Base-by-base conservation (phyloP, 2,329 filamentous ascomycete genomes). In the Aphanocladium album region DNA sequence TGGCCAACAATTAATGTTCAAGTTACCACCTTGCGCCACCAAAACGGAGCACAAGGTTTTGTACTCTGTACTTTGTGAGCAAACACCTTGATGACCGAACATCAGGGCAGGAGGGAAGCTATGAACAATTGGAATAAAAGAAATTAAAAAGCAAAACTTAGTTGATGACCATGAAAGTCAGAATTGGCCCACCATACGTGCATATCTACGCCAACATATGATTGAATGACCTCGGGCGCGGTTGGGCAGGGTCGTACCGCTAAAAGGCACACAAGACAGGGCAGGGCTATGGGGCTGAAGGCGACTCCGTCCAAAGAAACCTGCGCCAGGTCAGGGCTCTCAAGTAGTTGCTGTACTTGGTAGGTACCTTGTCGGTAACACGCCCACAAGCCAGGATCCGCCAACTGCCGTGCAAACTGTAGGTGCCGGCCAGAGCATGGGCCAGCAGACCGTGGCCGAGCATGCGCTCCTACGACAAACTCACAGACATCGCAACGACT, bases 101-200 rank as follows among this genome's bases (percentile, higher is more conserved):
- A 39, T 39, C 5, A 39, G 16, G 35, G 41, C 43, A 45, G 27
- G 37, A 27, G 9, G 35, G 23, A 23, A 27, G 43, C n/a, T 8
- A 7, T 17, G 37, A 30, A 41, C n/a, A n/a, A n/a, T n/a, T n/a
- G n/a, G 3, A 23, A 49, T 9, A 27, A 19, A 19, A 43, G 33
- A 6, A 30, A 27, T 49, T 27, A 16, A 30, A 41, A 12, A 47
- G 17, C 9, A 27, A 57, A 57, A 57, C 55, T 21, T 57, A 17
- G 39, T 41, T 50, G 12, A 21, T 49, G 6, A 33, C 39, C 47
- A 43, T 49, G 30, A 30, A 49, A 57, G n/a, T 50, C 55, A 43
- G 55, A 57, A 50, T 49, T 21, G 55, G 30, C 54, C 43, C 54
- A 57, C 54, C 37, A 25, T 14, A 57, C 27, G 43, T 16, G 14